These are phyloP conservation scores for Ballota nigra DNA, from an alignment of 257 asterid genomes.

Conservation along the genomic window DNA sequence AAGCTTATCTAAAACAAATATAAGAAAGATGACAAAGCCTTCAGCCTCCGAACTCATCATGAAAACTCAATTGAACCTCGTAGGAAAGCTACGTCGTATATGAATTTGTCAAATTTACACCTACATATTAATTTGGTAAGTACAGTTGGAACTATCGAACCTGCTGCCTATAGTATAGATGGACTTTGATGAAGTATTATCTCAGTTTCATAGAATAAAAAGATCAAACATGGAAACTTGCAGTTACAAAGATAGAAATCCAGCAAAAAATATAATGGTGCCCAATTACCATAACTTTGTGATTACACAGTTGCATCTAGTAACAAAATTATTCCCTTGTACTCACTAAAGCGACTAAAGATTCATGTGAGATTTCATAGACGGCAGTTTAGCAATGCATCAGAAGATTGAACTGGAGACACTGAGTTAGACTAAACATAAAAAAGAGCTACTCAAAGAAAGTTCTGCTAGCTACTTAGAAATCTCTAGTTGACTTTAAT, in stretches of 20 bases:
- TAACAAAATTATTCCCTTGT: background rate
- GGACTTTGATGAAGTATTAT: background rate
- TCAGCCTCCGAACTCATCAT: background rate
- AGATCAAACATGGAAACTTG: background rate
- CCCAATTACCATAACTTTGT: background rate
- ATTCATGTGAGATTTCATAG: background rate
- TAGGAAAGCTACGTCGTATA: background rate
- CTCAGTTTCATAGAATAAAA: background rate
- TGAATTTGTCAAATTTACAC: conserved; percentile 1
- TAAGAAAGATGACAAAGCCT: background rate
- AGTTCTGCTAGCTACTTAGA: background rate
- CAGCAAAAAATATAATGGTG: background rate
- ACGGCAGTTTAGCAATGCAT: background rate
- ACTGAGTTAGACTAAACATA: background rate
- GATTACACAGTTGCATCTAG: background rate
- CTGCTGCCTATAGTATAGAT: background rate
- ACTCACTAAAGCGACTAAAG: background rate
- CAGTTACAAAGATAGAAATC: background rate
- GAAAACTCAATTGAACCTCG: background rate
- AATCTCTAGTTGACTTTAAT: background rate
- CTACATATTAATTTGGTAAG: background rate
- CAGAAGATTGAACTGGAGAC: background rate
- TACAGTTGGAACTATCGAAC: background rate
- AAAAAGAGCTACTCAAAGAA: background rate
- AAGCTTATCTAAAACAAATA: background rate